These are phyloP conservation scores for Fusarium beomiforme DNA, from an alignment of 2,329 filamentous ascomycete species.

Conservation along the genomic window DNA sequence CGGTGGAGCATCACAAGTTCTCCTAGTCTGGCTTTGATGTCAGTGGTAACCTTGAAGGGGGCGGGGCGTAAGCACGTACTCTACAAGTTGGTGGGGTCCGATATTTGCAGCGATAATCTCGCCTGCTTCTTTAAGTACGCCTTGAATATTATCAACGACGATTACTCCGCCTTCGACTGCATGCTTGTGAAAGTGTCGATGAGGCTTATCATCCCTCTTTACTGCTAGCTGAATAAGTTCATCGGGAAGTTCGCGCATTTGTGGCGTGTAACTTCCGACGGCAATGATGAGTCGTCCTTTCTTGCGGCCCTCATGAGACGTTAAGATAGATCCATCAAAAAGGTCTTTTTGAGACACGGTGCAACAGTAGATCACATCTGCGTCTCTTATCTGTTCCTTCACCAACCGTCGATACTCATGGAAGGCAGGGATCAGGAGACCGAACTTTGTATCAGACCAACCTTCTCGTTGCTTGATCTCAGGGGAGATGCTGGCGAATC, in stretches of 20 bases:
- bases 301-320: slow-evolving; percentile 73
- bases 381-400: slow-evolving; percentile 74
- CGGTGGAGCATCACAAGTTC: slow-evolving; percentile 75
- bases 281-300: slow-evolving; percentile 79
- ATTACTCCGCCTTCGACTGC: slow-evolving; percentile 72
- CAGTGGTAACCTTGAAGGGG: neutral
- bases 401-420: slow-evolving; percentile 73
- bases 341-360: slow-evolving; percentile 79
- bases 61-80: slow-evolving; percentile 59
- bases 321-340: slow-evolving; percentile 79
- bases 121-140: slow-evolving; percentile 83
- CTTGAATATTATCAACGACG: slow-evolving; percentile 80
- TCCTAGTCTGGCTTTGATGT: slow-evolving; percentile 66
- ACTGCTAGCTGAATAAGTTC: slow-evolving; percentile 75
- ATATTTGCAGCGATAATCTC: slow-evolving; percentile 85
- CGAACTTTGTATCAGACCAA: slow-evolving; percentile 74
- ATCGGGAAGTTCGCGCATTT: slow-evolving; percentile 86
- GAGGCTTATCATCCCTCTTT: slow-evolving; percentile 54
- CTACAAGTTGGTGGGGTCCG: slow-evolving; percentile 79
- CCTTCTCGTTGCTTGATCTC: slow-evolving; percentile 66
- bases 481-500: slow-evolving; percentile 56
- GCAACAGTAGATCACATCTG: slow-evolving; percentile 89
- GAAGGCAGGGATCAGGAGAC: slow-evolving; percentile 74
- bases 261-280: slow-evolving; percentile 73
- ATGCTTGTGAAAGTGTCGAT: slow-evolving; percentile 73